A percentile compares a stretch with the other conserved stretches of the same genome.
Evolutionary conservation across 495 filamentous ascomycete genomes (phyloP).

Genomic region (Podospora anserina): DNA sequence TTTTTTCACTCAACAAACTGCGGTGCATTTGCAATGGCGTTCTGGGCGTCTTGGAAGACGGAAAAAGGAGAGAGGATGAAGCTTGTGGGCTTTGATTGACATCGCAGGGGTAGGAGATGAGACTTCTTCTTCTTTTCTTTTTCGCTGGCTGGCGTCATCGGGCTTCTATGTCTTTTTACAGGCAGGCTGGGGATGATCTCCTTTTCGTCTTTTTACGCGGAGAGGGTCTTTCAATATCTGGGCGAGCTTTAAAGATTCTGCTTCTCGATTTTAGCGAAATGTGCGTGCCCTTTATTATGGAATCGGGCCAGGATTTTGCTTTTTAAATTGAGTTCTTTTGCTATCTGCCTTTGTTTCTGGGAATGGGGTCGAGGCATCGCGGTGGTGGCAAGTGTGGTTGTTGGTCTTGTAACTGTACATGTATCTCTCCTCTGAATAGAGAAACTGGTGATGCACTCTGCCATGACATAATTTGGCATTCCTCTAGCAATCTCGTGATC

Average conservation of each 20-base stretch:
- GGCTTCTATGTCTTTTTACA: background rate
- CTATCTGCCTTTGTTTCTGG: background rate
- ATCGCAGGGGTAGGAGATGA: background rate
- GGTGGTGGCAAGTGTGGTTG: no score
- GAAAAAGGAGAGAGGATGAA: constrained; percentile 10
- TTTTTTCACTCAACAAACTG: constrained; percentile 4
- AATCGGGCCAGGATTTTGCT: background rate
- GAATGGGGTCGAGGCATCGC: no score
- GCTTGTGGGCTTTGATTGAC: background rate
- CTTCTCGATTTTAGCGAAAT: background rate
- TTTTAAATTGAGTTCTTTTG: background rate
- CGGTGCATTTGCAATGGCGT: constrained; percentile 8
- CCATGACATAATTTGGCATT: background rate
- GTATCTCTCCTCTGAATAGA: background rate
- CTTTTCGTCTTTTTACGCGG: background rate
- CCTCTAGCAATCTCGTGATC: background rate
- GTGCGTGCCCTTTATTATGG: background rate
- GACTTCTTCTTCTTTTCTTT: background rate
- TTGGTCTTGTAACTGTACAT: background rate
- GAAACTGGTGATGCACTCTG: background rate
- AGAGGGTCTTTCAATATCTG: background rate
- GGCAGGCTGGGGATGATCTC: background rate
- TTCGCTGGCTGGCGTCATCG: constrained; percentile 1
- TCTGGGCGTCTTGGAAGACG: constrained; percentile 15
- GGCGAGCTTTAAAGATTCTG: background rate